Evolutionary conservation across 768 basidiomycete species (phyloP), one percentile per base, ranked within the genome.

Genomic region (Amanita inopinata): DNA sequence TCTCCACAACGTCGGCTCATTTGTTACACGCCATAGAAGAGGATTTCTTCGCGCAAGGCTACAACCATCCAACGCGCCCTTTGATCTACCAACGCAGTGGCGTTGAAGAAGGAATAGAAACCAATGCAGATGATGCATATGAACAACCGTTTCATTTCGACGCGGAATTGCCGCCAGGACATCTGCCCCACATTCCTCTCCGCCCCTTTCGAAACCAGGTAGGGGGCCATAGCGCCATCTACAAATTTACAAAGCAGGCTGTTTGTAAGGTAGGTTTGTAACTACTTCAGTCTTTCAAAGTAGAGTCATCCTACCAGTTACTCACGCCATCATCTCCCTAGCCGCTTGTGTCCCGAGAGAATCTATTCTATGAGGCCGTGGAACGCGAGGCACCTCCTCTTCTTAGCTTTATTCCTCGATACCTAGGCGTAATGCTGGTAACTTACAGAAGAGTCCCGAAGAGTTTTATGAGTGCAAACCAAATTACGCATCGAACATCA

Each of bases 391-490:
- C 89, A 0, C 94, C 96, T 0, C 91, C 89, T 3, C 71, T 99
- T 6, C 72, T 98, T 3, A 83, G 76, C 10, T 99, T 90, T 55
- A 96, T 97, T 46, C 96, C 96, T n/a, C 83, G 93, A 33, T 99
- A 99, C 61, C 71, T 99, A 11, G 96, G 96, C 17, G 96, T 99
- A 42, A 96, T 99, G 91, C 74, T 98, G 31, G 94, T 99, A 53
- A 94, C 84, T 40, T 98, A 98, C 57, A 80, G 96, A 18, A 76
- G 83, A 10, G 85, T 90, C 30, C 64, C 73, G 10, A 79, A 71
- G 53, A 53, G 60, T 20, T 25, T 33, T 7, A 24, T 33, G 5
- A 19, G 11, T 1, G 19, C 24, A 18, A 17, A 17, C 31, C 39
- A 40, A 19, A 23, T 10, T 25, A 4, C 14, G 30, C 40, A 9